Base-by-base conservation (phyloP, 441 rosid genomes). In the Populus tomentosa region DNA sequence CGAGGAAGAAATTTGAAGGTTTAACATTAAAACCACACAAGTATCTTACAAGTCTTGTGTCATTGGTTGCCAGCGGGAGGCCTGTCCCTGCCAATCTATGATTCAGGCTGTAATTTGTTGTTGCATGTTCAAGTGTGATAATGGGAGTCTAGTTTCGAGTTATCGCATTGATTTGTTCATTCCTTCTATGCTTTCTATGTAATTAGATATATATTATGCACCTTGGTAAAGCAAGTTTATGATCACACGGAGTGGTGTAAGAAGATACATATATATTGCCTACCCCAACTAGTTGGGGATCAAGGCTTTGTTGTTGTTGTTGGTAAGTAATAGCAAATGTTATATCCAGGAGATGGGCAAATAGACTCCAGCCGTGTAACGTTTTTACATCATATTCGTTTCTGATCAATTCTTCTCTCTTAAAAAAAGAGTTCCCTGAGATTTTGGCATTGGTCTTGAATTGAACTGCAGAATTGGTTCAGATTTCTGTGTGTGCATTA, bases 1-100 rank as follows among this genome's bases (percentile, higher is more conserved):
- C 53, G 90, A 87, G 36, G 94, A 95, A 75, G 99, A 95, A 65
- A 77, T 86, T 46, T 85, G 77, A 85, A 28, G 61, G 61, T 1
- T 18, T 14, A 53, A 16, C 61, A 46, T 53, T 53, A 6, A 53
- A 53, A 53, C 61, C 16, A 16, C 8, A 14, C 61, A n/a, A 53
- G 61, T 53, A 53, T 16, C 8, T 53, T 14, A 16, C n/a, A 53
- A 53, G 61, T 16, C n/a, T 53, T 16, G 61, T 18, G 21, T 53
- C 59, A 50, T 16, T 50, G 59, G 59, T 50, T 50, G 59, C 59
- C 3, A 50, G 56, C 59, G n/a, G 59, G 16, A 50, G 2, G n/a
- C 59, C 59, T 50, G 59, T 50, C 7, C 59, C 59, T 50, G 59
- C n/a, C 59, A 16, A 50, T 4, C 6, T 50, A 50, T 50, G 59